Evolutionary conservation across 1,284 basidiomycete genomes (phyloP), one percentile per base, ranked within the genome.

Genomic region (Cryptococcus sp.): DNA sequence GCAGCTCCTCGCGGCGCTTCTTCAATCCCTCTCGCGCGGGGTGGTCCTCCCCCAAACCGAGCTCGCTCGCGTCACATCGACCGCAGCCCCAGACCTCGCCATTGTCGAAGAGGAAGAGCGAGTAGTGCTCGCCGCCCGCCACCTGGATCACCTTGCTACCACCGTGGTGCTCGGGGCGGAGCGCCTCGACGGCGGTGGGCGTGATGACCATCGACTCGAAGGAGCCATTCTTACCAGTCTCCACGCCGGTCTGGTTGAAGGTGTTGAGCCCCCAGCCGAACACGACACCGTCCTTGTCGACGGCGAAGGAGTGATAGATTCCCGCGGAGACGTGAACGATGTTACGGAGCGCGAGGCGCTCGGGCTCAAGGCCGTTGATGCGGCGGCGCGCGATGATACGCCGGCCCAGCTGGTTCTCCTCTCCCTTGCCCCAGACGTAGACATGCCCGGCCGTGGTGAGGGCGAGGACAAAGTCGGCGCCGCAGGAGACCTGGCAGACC

Each of bases 181-280:
- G 81, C 1, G 82, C 79, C 37, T 82, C 78, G 38, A 97, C 85
- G 47, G 81, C 81, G 55, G 82, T 83, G 1, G 94, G 93, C 1
- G 83, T 78, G 47, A 83, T 82, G 45, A 96, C 82, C 59, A 86
- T 81, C 35, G 4, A 77, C 72, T 46, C 28, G 28, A 33, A 33
- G 28, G 28, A 33, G 28, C 28, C 28, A 9, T 33, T 33, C 28
- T 61, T 57, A 18, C 58, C 60, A 0, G 57, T 35, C 8, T 60
- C 53, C 8, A 75, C 56, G 37, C 87, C 88, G 0, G 83, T 83
- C 73, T 90, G 87, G 33, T 83, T 82, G 73, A 83, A 83, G 40
- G 82, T 87, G 77, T 97, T 96, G 59, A 94, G 80, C 23, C 93
- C 93, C 93, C 93, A 97, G 2, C 85, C 90, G 82, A 85, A 95